Evolutionary conservation across 2,329 filamentous ascomycete species (phyloP), one percentile per base, ranked within the genome.

Genomic region (Intubia oerlemansii): DNA sequence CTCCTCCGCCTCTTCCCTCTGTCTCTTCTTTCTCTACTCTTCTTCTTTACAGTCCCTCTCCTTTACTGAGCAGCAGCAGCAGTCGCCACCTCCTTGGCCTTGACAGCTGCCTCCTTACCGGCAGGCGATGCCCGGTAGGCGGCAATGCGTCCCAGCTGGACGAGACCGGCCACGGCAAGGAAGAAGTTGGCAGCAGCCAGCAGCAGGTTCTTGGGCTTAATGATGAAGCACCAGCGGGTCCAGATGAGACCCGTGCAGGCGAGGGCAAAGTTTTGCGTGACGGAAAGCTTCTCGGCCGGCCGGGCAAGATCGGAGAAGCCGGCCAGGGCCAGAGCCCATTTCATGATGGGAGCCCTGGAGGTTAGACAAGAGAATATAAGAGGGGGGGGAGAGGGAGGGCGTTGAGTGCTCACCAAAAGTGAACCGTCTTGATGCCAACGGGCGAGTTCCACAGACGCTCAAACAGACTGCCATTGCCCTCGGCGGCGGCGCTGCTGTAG

Each of bases 201-300:
- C 74, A 93, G 75, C 45, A 82, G 57, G 62, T 98, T 98, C 54
- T 71, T 72, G 33, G 88, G 88, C 53, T 72, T 82, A 56, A 98
- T 98, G 52, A 98, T 77, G 48, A 95, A 64, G 63, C 88, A 98
- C 88, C 88, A 98, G 41, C 88, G 70, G 25, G 88, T 98, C 88
- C 88, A 98, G 64, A 98, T 98, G 39, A 77, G 55, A 40, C 88
- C 88, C 8, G 88, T 98, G 42, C 72, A 72, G 47, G 80, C 88
- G 41, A 98, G 66, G 34, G 88, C 85, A 28, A 62, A 61, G 58
- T 95, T 98, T 56, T 93, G 84, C 17, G 79, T 88, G 37, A 93
- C 59, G 23, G 84, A 93, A 41, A 98, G 79, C 52, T 82, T 81
- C 52, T 90, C 79, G 37, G 78, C 81, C 18, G 88, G 88, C 41